Base-by-base conservation (phyloP, 495 filamentous ascomycete species). In the Neurospora tetraspora region DNA sequence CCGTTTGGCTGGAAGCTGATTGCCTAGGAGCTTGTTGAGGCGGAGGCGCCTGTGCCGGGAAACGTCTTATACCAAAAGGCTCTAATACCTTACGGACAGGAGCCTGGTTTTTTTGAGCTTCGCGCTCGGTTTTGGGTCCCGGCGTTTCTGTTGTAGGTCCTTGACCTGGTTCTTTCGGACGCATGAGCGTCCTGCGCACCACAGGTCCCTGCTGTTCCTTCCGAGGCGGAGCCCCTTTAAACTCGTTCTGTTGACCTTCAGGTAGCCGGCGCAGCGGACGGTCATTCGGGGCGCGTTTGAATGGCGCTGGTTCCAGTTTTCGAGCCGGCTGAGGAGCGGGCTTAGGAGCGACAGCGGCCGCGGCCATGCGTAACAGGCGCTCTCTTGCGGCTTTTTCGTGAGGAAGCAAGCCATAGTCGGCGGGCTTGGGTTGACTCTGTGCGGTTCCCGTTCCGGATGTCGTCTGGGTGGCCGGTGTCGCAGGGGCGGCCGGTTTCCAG, bases 301-400 rank as follows among this genome's bases (percentile, higher is more conserved):
- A 16, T 31, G 53, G 53, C 7, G 16, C 53, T 61, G 23, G 53
- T 8, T 5, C 53, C 23, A 31, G 23, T 16, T 61, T 31, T 16
- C 53, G 53, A 8, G 53, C 27, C 12, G 53, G 53, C 23, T 7
- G 53, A 27, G 45, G 53, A 61, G 53, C 11, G 23, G 47, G 23
- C 23, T 61, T 16, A 9, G 23, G 4, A 61, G 53, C 53, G 5
- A 61, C 53, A 16, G 53, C 53, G 53, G 53, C 53, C 5, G 23
- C 53, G 6, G 53, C 53, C 53, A 47, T 71, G 61, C 36, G 38
- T 45, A 16, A 6, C 39, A 65, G n/a, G 36, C 42, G 14, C 34
- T 77, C 71, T 37, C 77, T 69, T 1, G 77, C 75, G 3, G 31
- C 72, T n/a, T 72, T 73, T 23, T 78, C 77, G 68, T 78, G 74